Conservation (phyloP, 2,329 filamentous ascomycete species). For the Colletotrichum simmondsii region DNA sequence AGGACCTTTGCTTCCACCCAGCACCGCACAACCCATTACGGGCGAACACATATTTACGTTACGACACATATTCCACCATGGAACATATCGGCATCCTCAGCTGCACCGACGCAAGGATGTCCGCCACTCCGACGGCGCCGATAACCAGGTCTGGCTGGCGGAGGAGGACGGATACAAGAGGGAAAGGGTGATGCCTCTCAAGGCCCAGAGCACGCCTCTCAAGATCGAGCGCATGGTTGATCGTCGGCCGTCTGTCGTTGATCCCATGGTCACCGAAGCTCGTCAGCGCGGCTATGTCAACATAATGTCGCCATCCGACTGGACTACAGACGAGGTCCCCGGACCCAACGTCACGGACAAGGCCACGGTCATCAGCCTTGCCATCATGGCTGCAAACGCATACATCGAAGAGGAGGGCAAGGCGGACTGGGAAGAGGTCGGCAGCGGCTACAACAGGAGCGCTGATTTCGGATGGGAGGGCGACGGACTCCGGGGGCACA, state of each 20-base stretch:
- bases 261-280: slow-evolving; percentile 80
- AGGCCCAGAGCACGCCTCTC: slow-evolving; percentile 71
- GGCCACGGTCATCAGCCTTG: slow-evolving; percentile 83
- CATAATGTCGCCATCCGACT: slow-evolving; percentile 77
- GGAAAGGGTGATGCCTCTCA: slow-evolving; percentile 63
- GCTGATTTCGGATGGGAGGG: slow-evolving; percentile 92
- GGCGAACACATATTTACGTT: slow-evolving; percentile 74
- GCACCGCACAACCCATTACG: slow-evolving; percentile 56
- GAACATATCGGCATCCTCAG: slow-evolving; percentile 79
- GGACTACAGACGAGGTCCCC: slow-evolving; percentile 82
- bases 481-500: slow-evolving; percentile 90
- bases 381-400: slow-evolving; percentile 88
- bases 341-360: slow-evolving; percentile 89
- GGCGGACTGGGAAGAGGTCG: slow-evolving; percentile 86
- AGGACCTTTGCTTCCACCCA: slow-evolving; percentile 50
- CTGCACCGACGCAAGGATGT: slow-evolving; percentile 85
- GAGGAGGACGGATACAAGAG: slow-evolving; percentile 67
- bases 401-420: slow-evolving; percentile 80
- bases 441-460: slow-evolving; percentile 83
- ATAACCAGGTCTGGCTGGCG: slow-evolving; percentile 67
- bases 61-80: slow-evolving; percentile 93
- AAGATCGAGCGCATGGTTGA: slow-evolving; percentile 86
- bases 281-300: slow-evolving; percentile 75
- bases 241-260: slow-evolving; percentile 79
- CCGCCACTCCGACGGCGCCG: slow-evolving; percentile 59